Evolutionary conservation across 164 flowering plant species (phyloP), one percentile per base, ranked within the genome.

Genomic region (Kingdonia uniflora): DNA sequence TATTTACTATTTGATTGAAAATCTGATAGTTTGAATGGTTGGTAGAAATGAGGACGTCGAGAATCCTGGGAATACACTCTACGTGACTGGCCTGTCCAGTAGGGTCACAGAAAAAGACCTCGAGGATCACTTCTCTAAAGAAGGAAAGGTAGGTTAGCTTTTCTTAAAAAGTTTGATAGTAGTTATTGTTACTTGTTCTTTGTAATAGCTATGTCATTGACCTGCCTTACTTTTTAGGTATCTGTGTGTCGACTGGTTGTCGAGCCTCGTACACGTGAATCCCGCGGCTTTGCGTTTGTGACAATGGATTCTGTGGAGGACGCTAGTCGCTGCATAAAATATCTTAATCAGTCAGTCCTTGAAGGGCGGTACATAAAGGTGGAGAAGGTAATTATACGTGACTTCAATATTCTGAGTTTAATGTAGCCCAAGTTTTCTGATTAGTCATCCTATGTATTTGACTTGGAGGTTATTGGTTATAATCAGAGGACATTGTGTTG

Each of bases 401-500:
- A 29, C 35, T 29, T 47, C 53, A 59, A 29, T 40, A 23, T 40
- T 15, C 15, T 14, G 45, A 55, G 53, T 47, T 29, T 68, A 65
- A 22, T 54, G 57, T 8, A 55, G 29, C 5, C 16, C 16, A 42
- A 20, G 42, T 29, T 14, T 63, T 56, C 64, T 41, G 25, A 42
- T 29, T 74, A 58, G 54, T 62, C 70, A 57, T 60, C 29, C 67
- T 54, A 56, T 70, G 54, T 46, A 65, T 73, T 87, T 90, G 71
- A 83, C 92, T 68, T 74, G 78, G 73, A 79, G 82, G 86, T 85
- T 86, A 86, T 77, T 85, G 87, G 80, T 64, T 80, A 82, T 77
- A 78, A 81, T 91, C 97, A 87, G 96, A 85, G 80, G 66, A 72
- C 72, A 76, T 79, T 81, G 76, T 82, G 78, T 82, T 83, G 95